phyloP scores from a whole-genome alignment of 2,329 filamentous ascomycete genomes.

The Microdochium paspali region DNA sequence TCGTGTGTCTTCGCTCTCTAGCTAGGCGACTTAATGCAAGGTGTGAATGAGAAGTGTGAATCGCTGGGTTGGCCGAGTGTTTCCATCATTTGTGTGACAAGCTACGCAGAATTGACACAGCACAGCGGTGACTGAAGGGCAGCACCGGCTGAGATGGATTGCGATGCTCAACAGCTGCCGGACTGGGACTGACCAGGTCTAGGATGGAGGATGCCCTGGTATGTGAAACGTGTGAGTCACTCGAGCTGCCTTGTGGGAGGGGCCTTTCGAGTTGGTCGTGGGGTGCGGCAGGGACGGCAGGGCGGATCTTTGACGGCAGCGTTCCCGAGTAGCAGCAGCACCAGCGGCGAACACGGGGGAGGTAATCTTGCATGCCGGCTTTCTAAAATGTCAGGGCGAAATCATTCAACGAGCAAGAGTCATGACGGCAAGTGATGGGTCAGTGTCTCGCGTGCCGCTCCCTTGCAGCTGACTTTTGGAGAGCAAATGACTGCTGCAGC shows the following conservation, averaged over 20 bases:
- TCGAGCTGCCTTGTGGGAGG: slow-evolving; percentile 5
- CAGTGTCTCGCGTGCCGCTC: background rate
- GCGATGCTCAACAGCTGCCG: background rate
- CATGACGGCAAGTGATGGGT: background rate
- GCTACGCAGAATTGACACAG: too few relatives aligned
- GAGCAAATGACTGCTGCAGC: background rate
- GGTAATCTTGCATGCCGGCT: too few relatives aligned
- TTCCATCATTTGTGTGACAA: too few relatives aligned
- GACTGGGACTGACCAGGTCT: background rate
- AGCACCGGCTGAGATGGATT: background rate
- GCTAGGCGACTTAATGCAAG: too few relatives aligned
- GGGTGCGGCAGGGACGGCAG: background rate
- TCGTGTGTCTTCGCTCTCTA: background rate
- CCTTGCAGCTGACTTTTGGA: background rate
- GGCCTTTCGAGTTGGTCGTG: background rate
- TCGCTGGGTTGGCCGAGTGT: too few relatives aligned
- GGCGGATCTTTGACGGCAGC: background rate
- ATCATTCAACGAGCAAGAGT: background rate
- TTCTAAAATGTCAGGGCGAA: too few relatives aligned
- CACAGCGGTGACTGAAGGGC: background rate
- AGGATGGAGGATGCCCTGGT: background rate
- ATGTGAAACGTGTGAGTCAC: slow-evolving; percentile 11
- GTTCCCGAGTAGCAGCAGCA: too few relatives aligned
- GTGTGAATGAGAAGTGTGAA: too few relatives aligned
- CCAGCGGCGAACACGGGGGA: too few relatives aligned